Evolutionary conservation across 805 yeast species (phyloP).

Genomic region (Priceomyces castillae): DNA sequence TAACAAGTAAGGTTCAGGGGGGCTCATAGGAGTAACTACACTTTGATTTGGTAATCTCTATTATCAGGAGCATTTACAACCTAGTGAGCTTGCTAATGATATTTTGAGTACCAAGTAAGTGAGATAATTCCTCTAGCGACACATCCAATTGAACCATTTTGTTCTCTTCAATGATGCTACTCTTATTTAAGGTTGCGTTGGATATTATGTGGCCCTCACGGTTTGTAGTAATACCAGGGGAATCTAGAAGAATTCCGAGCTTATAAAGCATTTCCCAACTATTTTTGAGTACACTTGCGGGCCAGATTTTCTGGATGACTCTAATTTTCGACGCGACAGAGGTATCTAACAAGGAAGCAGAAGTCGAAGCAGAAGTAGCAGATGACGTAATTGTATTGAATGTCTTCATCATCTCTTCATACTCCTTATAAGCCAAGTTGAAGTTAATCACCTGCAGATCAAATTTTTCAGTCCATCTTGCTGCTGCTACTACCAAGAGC

Average conservation of each 20-base stretch:
- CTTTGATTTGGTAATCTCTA: not conserved
- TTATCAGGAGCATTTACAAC: constrained; percentile 10
- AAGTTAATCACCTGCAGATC: constrained; percentile 65
- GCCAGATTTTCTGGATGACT: constrained; percentile 52
- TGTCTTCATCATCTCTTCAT: constrained; percentile 49
- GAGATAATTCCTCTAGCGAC: constrained; percentile 50
- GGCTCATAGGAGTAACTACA: not conserved
- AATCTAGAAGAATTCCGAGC: constrained; percentile 52
- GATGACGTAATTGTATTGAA: constrained; percentile 37
- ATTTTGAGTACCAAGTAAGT: constrained; percentile 20
- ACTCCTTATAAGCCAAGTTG: constrained; percentile 76
- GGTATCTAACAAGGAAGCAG: constrained; percentile 36
- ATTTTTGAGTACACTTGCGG: constrained; percentile 55
- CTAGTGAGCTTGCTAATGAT: constrained; percentile 21
- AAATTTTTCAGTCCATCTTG: constrained; percentile 62
- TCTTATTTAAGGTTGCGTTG: constrained; percentile 26
- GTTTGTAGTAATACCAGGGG: constrained; percentile 40
- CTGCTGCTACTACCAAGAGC: constrained; percentile 68
- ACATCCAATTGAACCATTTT: constrained; percentile 52
- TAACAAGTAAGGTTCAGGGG: not conserved
- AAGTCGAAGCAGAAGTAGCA: constrained; percentile 21
- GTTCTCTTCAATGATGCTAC: constrained; percentile 39
- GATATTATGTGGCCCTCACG: constrained; percentile 36
- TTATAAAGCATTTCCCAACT: constrained; percentile 72
- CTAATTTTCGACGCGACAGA: constrained; percentile 30